Base-by-base conservation (phyloP, 371 early-diverging fungal species). In the Mortierella sp. region DNA sequence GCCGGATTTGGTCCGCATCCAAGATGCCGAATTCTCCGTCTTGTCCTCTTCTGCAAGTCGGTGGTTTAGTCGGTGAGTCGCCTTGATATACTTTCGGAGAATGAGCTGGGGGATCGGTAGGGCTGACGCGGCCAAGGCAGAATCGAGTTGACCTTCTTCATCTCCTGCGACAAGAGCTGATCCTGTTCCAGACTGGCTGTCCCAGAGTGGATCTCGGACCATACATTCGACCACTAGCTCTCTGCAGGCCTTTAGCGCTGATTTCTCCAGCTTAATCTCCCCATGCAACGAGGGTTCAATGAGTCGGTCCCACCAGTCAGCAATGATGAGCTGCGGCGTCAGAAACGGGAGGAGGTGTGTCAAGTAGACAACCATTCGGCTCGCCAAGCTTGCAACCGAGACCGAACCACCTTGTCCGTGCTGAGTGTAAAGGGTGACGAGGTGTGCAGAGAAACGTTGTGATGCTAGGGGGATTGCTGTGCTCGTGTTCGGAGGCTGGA, bases 301-400 rank as follows among this genome's bases (percentile, higher is more conserved):
- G 9, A 79, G 66, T n/a, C 79, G 65, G 43, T 68, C 62, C 79
- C 79, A 79, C 79, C 79, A 79, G 52, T 79, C 79, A 5, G 59
- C 12, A 15, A 79, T 69, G 43, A 79, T 51, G 29, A 79, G 66
- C 25, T 55, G 72, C 16, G 79, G 79, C 7, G 73, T 69, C 60
- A 79, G 57, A 50, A 72, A 79, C 5, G 79, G 79, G 21, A 79
- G 44, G 25, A 79, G 64, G 25, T 79, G 79, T 0, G 60, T 69
- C 63, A 79, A 23, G 44, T 79, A 79, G 47, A 79, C 57, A 44
- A 72, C 58, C 60, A 79, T 66, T n/a, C 79, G 68, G 18, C 55
- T 69, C 4, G 70, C 73, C 4, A 72, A 63, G 4, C 25, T 55
- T 7, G 70, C 72, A 30, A 79, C 66, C 11, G 79, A 70, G 5